These are phyloP conservation scores for Sparassis latifolia DNA, from an alignment of 1,284 basidiomycete genomes.

Conservation along the genomic window DNA sequence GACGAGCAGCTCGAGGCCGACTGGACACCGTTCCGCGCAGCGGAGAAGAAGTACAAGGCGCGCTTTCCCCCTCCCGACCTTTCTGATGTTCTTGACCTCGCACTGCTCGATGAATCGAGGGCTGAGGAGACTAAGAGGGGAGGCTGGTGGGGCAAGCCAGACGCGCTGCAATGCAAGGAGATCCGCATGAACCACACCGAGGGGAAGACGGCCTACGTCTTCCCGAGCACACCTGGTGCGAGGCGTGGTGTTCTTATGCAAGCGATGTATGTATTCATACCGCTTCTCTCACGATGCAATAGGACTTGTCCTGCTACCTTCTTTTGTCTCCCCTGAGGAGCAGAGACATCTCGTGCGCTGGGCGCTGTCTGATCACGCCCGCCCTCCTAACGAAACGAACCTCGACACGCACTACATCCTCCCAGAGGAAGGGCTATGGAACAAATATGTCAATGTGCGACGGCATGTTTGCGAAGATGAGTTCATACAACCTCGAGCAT, in stretches of 20 bases:
- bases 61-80: slow-evolving; percentile 72
- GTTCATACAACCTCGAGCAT: slow-evolving; percentile 34
- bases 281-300: slow-evolving; percentile 1
- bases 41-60: slow-evolving; percentile 73
- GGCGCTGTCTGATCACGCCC: slow-evolving; percentile 70
- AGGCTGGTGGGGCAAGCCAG: slow-evolving; percentile 40
- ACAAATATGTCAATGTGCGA: slow-evolving; percentile 39
- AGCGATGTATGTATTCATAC: slow-evolving; percentile 21
- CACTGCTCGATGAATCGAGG: slow-evolving; percentile 35
- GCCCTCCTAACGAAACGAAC: slow-evolving; percentile 78
- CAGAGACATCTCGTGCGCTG: slow-evolving; percentile 66
- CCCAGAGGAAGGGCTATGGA: slow-evolving; percentile 71
- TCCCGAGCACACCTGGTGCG: slow-evolving; percentile 54
- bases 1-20: slow-evolving; percentile 34
- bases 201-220: slow-evolving; percentile 32
- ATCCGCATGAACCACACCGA: slow-evolving; percentile 16
- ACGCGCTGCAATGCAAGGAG: slow-evolving; percentile 30
- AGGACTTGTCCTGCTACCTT: slow-evolving; percentile 82
- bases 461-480: slow-evolving; percentile 24
- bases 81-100: slow-evolving; percentile 58
- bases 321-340: slow-evolving; percentile 50
- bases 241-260: slow-evolving; percentile 6
- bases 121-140: slow-evolving; percentile 35
- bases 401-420: slow-evolving; percentile 80
- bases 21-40: slow-evolving; percentile 68